These are phyloP conservation scores for Leishmania turanica DNA, from an alignment of 208 protist genomes.

Conservation along the genomic window DNA sequence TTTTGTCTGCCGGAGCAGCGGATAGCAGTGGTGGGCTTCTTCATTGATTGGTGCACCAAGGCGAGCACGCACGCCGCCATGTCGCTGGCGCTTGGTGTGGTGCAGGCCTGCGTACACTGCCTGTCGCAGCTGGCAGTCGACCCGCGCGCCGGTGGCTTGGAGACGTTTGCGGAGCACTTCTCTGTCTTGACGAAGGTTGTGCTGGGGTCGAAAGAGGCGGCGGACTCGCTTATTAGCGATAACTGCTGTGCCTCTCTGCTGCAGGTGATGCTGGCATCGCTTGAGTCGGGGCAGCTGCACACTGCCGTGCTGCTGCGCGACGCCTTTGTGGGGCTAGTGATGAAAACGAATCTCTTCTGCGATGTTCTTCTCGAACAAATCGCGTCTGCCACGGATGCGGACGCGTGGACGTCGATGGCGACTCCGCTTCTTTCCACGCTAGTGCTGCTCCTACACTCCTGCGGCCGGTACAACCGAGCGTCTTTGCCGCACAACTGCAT, in stretches of 20 bases:
- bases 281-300: conserved; percentile 11
- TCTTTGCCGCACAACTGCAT: conserved; percentile 55
- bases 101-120: conserved; percentile 28
- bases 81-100: conserved; percentile 22
- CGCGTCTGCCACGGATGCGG: conserved; percentile 25
- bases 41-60: conserved; percentile 37
- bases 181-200: conserved; percentile 45
- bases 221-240: conserved; percentile 23
- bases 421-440: conserved; percentile 58
- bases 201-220: conserved; percentile 20
- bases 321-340: conserved; percentile 42
- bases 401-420: conserved; percentile 36
- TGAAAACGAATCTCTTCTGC: conserved; percentile 51
- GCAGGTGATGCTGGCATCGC: conserved; percentile 39
- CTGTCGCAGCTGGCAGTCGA: conserved; percentile 17
- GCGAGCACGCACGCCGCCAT: conserved; percentile 26
- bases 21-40: conserved; percentile 38
- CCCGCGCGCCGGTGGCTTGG: conserved; percentile 11
- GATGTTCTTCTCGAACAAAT: conserved; percentile 43
- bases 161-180: conserved; percentile 38
- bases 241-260: conserved; percentile 35
- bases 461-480: conserved; percentile 36
- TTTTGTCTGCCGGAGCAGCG: conserved; percentile 23
- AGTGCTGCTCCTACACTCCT: conserved; percentile 39
- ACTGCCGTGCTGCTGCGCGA: conserved; percentile 49